Percentiles rank a stretch among this genome's conserved stretches.
Conservation (phyloP, 202 grass and related monocot species). For the Schoenoplectus tabernaemontani region DNA sequence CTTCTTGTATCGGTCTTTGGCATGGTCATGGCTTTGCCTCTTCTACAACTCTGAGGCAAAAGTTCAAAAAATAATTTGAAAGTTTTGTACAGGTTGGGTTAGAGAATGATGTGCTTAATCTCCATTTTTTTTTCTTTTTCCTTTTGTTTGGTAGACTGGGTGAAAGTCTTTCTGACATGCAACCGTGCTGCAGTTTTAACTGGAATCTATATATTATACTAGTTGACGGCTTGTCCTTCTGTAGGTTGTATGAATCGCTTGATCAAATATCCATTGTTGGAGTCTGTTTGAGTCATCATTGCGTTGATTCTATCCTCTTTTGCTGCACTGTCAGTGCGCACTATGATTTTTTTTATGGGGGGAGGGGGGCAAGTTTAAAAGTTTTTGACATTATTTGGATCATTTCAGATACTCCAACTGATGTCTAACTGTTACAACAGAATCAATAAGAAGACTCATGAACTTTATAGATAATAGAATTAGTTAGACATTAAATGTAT, state of each 20-base stretch:
- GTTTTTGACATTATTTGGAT: too few relatives aligned
- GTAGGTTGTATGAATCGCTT: slow-evolving; percentile 4
- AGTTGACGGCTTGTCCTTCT: not conserved
- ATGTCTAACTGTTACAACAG: not conserved
- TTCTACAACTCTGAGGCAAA: slow-evolving; percentile 81
- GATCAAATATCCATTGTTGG: slow-evolving; percentile 6
- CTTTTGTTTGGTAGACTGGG: not conserved
- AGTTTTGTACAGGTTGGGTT: slow-evolving; percentile 76
- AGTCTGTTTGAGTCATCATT: not conserved
- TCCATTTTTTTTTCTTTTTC: slow-evolving; percentile 1
- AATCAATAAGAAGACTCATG: too few relatives aligned
- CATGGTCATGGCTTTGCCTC: slow-evolving; percentile 85
- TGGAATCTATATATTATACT: slow-evolving; percentile 3
- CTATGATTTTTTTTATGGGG: not conserved
- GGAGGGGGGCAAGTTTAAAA: too few relatives aligned
- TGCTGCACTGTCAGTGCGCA: not conserved
- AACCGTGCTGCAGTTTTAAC: slow-evolving; percentile 22
- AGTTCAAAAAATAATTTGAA: slow-evolving; percentile 7
- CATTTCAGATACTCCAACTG: not conserved
- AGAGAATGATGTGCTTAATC: slow-evolving; percentile 20
- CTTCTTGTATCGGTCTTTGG: slow-evolving; percentile 78
- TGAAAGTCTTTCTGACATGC: slow-evolving; percentile 12
- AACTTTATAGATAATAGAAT: too few relatives aligned
- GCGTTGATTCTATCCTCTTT: not conserved
- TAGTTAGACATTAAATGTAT: too few relatives aligned